Evolutionary conservation across 108 stramenopile species (phyloP), one percentile per base, ranked within the genome.

Genomic region (Seminavis robusta): DNA sequence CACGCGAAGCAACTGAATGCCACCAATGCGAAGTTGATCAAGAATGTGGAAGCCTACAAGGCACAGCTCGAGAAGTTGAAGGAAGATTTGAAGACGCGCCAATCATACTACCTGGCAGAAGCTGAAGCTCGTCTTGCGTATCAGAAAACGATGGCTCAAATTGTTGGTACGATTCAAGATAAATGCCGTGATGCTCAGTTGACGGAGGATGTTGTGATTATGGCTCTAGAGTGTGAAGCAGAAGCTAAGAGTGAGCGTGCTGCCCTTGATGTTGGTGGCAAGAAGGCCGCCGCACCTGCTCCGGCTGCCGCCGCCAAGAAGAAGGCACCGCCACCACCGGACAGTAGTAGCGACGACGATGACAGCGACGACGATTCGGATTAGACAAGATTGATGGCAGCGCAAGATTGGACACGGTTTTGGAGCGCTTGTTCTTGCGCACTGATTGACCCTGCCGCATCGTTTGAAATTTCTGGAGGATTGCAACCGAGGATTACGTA

Each of bases 1-100:
- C 81, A 83, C 42, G 76, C 81, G 11, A 83, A 83, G 49, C 80
- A 81, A 56, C 56, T 83, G 31, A 71, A 59, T 40, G 66, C 59
- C 24, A 70, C 55, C 28, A 81, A 80, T 33, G 57, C 54, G 0
- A 76, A 79, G 45, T 56, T 83, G 34, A 41, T 65, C 29, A 52
- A 39, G 26, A 81, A 88, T 25, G 50, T 82, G 0, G 46, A 67
- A 20, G 49, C 44, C 15, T 63, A 50, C 58, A 80, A 82, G 46
- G 55, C 36, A 2, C 67, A 75, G 38, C 48, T 65, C 4, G 73
- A 76, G 27, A 67, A 74, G 46, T 33, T 78, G 13, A 83, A 81
- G 62, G 86, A 88, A 26, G 86, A 82, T 51, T 34, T 88, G 32
- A 77, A 75, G 39, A 81, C 82, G 60, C 79, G 80, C 48, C 67